Evolutionary conservation across 2,329 filamentous ascomycete species (phyloP), one percentile per base, ranked within the genome.

Genomic region (Cytospora schulzeri): DNA sequence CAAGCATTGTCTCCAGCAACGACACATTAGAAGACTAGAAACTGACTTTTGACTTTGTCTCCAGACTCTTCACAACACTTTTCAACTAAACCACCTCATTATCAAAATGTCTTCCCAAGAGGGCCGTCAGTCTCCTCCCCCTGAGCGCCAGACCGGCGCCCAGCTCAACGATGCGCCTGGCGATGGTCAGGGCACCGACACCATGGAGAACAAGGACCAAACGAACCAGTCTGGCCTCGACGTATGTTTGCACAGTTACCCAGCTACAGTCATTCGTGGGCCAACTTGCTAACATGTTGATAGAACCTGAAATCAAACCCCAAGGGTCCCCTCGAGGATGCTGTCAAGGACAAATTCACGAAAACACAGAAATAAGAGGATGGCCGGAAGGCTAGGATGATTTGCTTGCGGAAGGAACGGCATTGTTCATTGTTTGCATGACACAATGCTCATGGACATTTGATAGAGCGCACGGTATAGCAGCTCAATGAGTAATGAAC

Each of bases 121-220:
- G 77, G 90, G 91, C 75, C 88, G 88, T 73, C 85, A 96, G 78
- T 96, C 92, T 35, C 93, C 92, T 67, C 80, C 88, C 60, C 91
- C 91, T 31, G 87, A 91, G 79, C 74, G 76, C 69, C 91, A 92
- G 78, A 79, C 82, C 45, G 88, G 85, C 66, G 77, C 80, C 62
- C 91, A 95, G 79, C 77, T 86, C 65, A 79, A 85, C 68, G 85
- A 85, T 9, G 73, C 83, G 15, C 81, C 87, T 2, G 85, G 76
- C n/a, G 78, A 81, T 0, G 85, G 87, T 63, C 82, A 87, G 70
- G 84, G 85, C 56, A 80, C 84, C 70, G 79, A 87, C 68, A 79
- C 86, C 53, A 79, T 81, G 14, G 72, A 82, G 68, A 78, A 85
- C 73, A 84, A 87, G 76, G 76, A 82, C 61, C 73, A 81, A 51